phyloP scores from a whole-genome alignment of 768 basidiomycete species.

The Naganishia vishniacii region DNA sequence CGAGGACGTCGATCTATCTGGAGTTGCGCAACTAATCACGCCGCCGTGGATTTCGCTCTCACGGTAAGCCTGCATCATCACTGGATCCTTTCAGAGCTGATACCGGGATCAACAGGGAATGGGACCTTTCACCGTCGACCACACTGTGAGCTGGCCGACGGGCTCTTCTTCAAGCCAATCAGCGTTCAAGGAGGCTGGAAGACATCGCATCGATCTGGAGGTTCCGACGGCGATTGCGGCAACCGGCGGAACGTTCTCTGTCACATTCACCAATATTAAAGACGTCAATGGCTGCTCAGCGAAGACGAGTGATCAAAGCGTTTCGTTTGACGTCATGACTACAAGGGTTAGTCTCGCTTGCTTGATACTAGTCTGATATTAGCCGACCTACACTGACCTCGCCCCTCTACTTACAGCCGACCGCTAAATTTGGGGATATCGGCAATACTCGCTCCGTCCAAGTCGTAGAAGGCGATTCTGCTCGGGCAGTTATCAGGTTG shows the following conservation, averaged over 20 bases:
- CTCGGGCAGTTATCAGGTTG: slow-evolving; percentile 70
- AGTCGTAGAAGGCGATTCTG: slow-evolving; percentile 68
- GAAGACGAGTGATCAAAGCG: slow-evolving; percentile 65
- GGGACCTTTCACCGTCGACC: slow-evolving; percentile 79
- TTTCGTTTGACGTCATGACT: slow-evolving; percentile 76
- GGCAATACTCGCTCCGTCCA: slow-evolving; percentile 54
- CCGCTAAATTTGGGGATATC: slow-evolving; percentile 13
- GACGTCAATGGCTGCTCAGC: slow-evolving; percentile 84
- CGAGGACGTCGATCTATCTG: not conserved
- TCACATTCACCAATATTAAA: slow-evolving; percentile 64
- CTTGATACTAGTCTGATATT: not conserved
- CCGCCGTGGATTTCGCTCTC: not conserved
- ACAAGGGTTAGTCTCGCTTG: slow-evolving; percentile 28
- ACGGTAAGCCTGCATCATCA: not conserved
- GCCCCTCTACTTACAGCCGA: not conserved
- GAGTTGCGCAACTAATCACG: slow-evolving; percentile 22
- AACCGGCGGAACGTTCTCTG: slow-evolving; percentile 34
- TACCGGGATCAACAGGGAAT: slow-evolving; percentile 58
- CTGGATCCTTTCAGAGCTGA: not conserved
- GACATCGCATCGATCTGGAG: slow-evolving; percentile 59
- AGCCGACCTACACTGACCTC: not conserved
- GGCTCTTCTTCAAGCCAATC: not conserved
- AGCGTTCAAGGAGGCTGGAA: slow-evolving; percentile 58
- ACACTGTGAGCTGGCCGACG: slow-evolving; percentile 71
- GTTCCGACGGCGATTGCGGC: slow-evolving; percentile 35